Evolutionary conservation across 768 basidiomycete genomes (phyloP).

Genomic region (Porpolomopsis calyptriformis): DNA sequence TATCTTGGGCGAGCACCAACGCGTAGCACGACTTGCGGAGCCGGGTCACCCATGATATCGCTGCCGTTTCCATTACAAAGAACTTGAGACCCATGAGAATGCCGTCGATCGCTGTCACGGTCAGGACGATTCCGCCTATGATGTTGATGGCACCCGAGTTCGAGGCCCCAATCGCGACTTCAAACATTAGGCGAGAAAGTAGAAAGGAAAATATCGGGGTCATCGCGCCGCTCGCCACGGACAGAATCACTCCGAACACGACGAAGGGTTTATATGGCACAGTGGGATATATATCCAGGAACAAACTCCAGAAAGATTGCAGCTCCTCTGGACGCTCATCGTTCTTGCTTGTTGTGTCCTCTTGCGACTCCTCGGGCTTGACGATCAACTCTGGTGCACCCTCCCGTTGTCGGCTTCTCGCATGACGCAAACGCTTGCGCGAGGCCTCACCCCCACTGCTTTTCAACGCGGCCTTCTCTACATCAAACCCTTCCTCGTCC

Average conservation of each 20-base stretch:
- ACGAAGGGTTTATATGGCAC: constrained; percentile 68
- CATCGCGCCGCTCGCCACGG: constrained; percentile 66
- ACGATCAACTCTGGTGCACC: constrained; percentile 15
- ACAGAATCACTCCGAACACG: constrained; percentile 57
- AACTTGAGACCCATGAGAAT: constrained; percentile 66
- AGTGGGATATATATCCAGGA: constrained; percentile 52
- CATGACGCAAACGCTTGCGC: constrained; percentile 7
- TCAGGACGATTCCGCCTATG: constrained; percentile 64
- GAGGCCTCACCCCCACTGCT: not conserved
- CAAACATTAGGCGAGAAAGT: constrained; percentile 69
- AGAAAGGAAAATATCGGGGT: constrained; percentile 90
- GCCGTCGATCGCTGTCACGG: constrained; percentile 67
- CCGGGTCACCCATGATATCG: constrained; percentile 61
- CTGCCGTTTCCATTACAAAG: constrained; percentile 66
- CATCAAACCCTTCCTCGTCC: constrained; percentile 1
- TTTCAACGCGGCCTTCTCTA: constrained; percentile 2
- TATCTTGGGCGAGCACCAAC: constrained; percentile 68
- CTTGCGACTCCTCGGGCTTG: constrained; percentile 15
- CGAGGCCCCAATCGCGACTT: constrained; percentile 62
- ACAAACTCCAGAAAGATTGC: constrained; percentile 35
- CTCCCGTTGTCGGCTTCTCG: constrained; percentile 18
- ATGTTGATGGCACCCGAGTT: constrained; percentile 51
- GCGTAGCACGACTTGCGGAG: constrained; percentile 49
- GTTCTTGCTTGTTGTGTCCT: constrained; percentile 2
- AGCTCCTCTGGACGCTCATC: constrained; percentile 12